phyloP scores from a whole-genome alignment of 2,329 filamentous ascomycete species.

The Drechslerella stenobrocha region DNA sequence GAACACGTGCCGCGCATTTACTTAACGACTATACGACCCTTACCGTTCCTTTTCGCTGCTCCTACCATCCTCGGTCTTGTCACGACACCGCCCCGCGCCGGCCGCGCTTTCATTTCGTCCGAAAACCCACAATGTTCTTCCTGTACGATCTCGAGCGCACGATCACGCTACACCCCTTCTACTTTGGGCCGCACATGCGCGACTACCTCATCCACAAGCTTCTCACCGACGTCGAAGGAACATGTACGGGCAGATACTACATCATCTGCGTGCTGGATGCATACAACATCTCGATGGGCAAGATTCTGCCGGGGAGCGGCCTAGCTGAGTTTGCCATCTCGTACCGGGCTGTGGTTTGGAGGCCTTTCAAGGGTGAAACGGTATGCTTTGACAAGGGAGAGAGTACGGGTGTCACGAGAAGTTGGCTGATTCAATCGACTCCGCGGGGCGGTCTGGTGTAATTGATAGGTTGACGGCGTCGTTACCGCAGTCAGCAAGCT shows the following conservation, averaged over 20 bases:
- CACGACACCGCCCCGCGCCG: conserved; percentile 18
- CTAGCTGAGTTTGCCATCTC: conserved; percentile 92
- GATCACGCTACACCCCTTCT: conserved; percentile 93
- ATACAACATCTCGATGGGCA: conserved; percentile 89
- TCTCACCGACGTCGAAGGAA: conserved; percentile 89
- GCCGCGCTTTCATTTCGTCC: conserved; percentile 23
- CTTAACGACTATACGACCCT: conserved; percentile 31
- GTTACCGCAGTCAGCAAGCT: conserved; percentile 88
- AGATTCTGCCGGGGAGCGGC: conserved; percentile 87
- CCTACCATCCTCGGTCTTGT: conserved; percentile 2
- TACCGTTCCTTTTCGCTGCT: conserved; percentile 14
- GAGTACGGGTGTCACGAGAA: conserved; percentile 6
- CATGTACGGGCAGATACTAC: conserved; percentile 92
- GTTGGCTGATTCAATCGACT: conserved; percentile 24
- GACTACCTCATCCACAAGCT: conserved; percentile 88
- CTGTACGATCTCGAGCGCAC: conserved; percentile 94
- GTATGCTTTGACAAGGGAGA: conserved; percentile 62
- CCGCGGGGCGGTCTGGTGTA: conserved; percentile 29
- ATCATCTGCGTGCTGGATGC: conserved; percentile 98
- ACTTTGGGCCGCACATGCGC: conserved; percentile 91
- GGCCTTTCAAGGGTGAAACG: conserved; percentile 96
- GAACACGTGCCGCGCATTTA: conserved; percentile 35
- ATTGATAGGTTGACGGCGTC: conserved; percentile 86
- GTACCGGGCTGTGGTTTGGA: conserved; percentile 95
- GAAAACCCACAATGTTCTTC: conserved; percentile 77